Evolutionary conservation across 495 filamentous ascomycete genomes (phyloP), one percentile per base, ranked within the genome.

Genomic region (Aspergillus heteromorphus): DNA sequence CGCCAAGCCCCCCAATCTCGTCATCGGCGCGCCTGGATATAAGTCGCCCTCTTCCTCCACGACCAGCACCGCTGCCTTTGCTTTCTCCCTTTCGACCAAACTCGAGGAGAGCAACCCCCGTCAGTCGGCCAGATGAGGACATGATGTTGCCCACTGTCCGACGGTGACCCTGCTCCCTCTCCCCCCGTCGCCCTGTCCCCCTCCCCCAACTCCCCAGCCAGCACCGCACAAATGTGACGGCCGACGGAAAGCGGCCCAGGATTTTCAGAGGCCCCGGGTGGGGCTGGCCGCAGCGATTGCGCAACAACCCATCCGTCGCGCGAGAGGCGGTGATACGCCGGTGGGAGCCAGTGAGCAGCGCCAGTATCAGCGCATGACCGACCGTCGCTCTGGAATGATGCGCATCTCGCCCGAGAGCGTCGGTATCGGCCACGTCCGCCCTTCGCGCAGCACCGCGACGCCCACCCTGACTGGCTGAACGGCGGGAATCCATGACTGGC

Each of bases 1-100:
- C 54, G 72, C 72, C 72, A 73, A 75, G 70, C 16, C 64, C 52
- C 14, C 52, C 49, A 57, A 40, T 31, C 21, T 60, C 58, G 59
- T 60, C 61, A 40, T 53, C 29, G 56, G 13, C 18, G 42, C 48
- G 27, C 25, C 25, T 29, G 40, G 65, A 62, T 73, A 75, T 71
- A 72, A 71, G 59, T 52, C 41, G 23, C 38, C 40, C 41, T 54
- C 60, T 59, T 58, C 57, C 54, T 64, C 34, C 62, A 54, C 45
- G 48, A 21, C 29, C 36, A 18, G 19, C 43, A 10, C 36, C 49
- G n/a, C 23, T 7, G 23, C 13, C 29, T 42, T 57, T 51, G n/a
- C 50, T 40, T 54, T 23, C 55, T 57, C 36, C 56, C 31, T 23
- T 17, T 36, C 48, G 30, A 42, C 30, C 13, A 49, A 16, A 42